Percentiles rank a stretch among this genome's conserved stretches.
Evolutionary conservation across 345 rosid genomes (phyloP).

Genomic region (Erodium maritimum): DNA sequence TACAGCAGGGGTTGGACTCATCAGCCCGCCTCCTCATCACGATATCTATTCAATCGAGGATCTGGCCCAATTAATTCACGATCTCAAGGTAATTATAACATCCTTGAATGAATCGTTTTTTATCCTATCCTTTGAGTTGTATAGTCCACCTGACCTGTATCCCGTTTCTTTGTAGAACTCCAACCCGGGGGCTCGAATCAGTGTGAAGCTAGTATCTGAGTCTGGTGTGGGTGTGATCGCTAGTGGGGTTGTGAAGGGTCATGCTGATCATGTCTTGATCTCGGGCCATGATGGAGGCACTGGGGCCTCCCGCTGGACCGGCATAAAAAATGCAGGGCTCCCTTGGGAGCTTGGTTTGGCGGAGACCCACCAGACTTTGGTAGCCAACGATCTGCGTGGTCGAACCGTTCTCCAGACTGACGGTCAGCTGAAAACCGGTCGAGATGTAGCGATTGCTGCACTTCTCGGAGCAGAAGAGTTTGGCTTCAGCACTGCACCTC

Average conservation of each 20-base stretch:
- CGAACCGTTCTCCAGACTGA: conserved; percentile 95
- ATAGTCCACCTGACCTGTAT: neutral
- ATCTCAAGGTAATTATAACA: conserved; percentile 64
- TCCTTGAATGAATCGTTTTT: neutral
- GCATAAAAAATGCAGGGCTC: conserved; percentile 95
- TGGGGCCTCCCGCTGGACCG: conserved; percentile 99
- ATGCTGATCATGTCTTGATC: conserved; percentile 94
- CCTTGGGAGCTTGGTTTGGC: conserved; percentile 99
- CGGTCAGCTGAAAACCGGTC: conserved; percentile 97
- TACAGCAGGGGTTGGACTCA: conserved; percentile 97
- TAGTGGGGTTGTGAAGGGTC: conserved; percentile 99
- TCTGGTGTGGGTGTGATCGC: conserved; percentile 99
- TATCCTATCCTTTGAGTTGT: neutral
- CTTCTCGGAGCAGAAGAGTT: conserved; percentile 99
- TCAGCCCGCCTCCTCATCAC: conserved; percentile 99
- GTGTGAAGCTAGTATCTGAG: conserved; percentile 94
- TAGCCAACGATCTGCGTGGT: conserved; percentile 98
- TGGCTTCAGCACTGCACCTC: conserved; percentile 99
- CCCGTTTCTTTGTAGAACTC: conserved; percentile 45
- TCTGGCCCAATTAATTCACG: conserved; percentile 95
- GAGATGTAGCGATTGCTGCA: conserved; percentile 94
- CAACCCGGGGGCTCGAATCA: conserved; percentile 83
- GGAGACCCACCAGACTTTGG: conserved; percentile 98
- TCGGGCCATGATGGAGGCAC: conserved; percentile 99
- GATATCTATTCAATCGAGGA: conserved; percentile 99